Evolutionary conservation across 2,329 filamentous ascomycete species (phyloP).

Genomic region (Periconia sp.): DNA sequence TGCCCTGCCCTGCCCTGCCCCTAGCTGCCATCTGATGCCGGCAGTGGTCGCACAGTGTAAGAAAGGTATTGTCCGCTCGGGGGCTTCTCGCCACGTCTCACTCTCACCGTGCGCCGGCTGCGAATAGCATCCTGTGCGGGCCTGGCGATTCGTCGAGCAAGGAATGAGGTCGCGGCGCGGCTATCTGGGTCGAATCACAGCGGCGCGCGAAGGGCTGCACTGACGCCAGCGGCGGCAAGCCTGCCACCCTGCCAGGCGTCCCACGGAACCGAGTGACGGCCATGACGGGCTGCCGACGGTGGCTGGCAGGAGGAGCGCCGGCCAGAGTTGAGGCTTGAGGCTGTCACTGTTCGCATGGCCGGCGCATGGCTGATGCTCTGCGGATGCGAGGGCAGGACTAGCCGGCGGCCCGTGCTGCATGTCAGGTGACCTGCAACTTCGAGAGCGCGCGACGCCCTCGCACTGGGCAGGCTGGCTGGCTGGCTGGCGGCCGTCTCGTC

Average conservation of each 20-base stretch:
- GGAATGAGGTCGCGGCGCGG: constrained; percentile 20
- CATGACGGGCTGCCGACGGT: constrained; percentile 14
- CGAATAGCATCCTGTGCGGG: constrained; percentile 7
- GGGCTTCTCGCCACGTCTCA: constrained; percentile 36
- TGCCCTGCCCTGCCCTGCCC: too few species aligned
- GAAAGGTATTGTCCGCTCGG: constrained; percentile 19
- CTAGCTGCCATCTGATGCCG: constrained; percentile 28
- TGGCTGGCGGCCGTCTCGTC: not conserved
- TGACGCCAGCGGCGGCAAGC: constrained; percentile 41
- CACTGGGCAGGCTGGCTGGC: too few species aligned
- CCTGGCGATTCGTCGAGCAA: constrained; percentile 13
- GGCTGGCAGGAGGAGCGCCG: constrained; percentile 23
- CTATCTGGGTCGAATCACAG: constrained; percentile 29
- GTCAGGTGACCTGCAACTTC: constrained; percentile 40
- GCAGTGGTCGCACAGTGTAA: constrained; percentile 36
- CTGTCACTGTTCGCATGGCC: constrained; percentile 43
- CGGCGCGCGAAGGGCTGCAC: constrained; percentile 32
- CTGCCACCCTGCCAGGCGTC: too few species aligned
- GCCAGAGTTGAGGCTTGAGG: constrained; percentile 25
- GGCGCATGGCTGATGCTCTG: constrained; percentile 31
- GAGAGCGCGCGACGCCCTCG: too few species aligned
- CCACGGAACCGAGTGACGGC: too few species aligned
- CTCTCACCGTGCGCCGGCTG: constrained; percentile 5
- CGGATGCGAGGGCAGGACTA: constrained; percentile 23
- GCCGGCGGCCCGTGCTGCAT: constrained; percentile 25